Conservation (phyloP, 148 eudicot species). For the Amaranthus palmeri region DNA sequence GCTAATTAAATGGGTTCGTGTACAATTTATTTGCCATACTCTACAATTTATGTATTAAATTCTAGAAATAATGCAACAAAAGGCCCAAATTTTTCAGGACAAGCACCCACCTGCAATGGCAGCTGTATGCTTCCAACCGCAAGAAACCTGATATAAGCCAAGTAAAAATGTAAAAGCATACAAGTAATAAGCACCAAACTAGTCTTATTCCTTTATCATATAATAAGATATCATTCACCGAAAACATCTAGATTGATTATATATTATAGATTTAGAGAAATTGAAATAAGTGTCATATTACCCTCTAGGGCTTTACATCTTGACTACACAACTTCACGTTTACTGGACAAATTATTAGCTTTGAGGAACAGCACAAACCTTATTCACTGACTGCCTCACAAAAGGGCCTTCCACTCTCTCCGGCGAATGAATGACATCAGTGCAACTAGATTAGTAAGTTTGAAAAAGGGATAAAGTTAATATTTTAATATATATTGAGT, state of each 20-base stretch:
- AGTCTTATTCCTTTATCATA: too few relatives aligned
- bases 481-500: neutral
- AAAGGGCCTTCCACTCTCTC: slow-evolving; percentile 91
- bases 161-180: neutral
- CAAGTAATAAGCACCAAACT: neutral
- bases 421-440: slow-evolving; percentile 52
- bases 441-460: slow-evolving; percentile 36
- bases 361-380: slow-evolving; percentile 45
- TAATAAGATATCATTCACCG: neutral
- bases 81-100: neutral
- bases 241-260: neutral
- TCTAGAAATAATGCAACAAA: neutral
- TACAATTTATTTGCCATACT: neutral
- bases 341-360: neutral
- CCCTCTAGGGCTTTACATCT: too few relatives aligned
- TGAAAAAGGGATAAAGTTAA: slow-evolving; percentile 1
- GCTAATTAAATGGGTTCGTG: too few relatives aligned
- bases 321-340: too few relatives aligned
- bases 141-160: slow-evolving; percentile 60
- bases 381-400: slow-evolving; percentile 54
- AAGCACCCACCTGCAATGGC: slow-evolving; percentile 72
- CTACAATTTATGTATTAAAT: neutral
- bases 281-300: too few relatives aligned
- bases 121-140: slow-evolving; percentile 99
- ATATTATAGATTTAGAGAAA: too few relatives aligned